Evolutionary conservation across 371 early-diverging fungal species (phyloP).

Genomic region (Mucor saturninus): DNA sequence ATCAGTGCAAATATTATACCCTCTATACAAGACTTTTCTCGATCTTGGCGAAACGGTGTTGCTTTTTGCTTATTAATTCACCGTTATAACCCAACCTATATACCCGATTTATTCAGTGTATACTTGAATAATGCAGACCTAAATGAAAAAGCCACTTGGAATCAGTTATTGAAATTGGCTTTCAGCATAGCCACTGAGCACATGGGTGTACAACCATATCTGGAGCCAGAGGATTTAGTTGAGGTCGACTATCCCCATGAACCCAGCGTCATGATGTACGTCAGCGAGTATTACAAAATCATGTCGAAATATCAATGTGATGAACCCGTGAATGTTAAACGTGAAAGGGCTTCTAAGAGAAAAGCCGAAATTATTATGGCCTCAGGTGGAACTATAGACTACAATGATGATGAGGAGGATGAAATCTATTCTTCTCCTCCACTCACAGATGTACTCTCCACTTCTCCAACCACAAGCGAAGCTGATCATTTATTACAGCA

Average conservation of each 20-base stretch:
- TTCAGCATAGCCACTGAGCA: slow-evolving; percentile 42
- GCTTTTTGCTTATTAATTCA: slow-evolving; percentile 77
- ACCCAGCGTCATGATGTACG: slow-evolving; percentile 57
- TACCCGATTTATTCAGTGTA: slow-evolving; percentile 62
- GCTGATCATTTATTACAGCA: background rate
- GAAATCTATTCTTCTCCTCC: background rate
- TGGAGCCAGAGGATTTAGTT: slow-evolving; percentile 53
- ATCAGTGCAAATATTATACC: slow-evolving; percentile 60
- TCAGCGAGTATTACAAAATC: slow-evolving; percentile 52
- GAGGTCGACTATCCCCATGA: slow-evolving; percentile 57
- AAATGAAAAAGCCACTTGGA: slow-evolving; percentile 42
- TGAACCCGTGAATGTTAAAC: slow-evolving; percentile 19
- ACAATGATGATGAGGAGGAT: slow-evolving; percentile 6
- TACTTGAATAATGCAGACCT: slow-evolving; percentile 30
- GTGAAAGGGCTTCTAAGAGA: slow-evolving; percentile 29
- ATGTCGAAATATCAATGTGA: slow-evolving; percentile 42
- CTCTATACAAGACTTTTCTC: slow-evolving; percentile 68
- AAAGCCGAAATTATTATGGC: slow-evolving; percentile 42
- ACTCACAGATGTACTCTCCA: background rate
- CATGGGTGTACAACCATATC: slow-evolving; percentile 45
- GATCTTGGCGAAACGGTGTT: slow-evolving; percentile 75
- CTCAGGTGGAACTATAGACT: slow-evolving; percentile 23
- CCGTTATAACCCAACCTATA: slow-evolving; percentile 64
- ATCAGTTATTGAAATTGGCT: slow-evolving; percentile 34
- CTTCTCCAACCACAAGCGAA: background rate